These are phyloP conservation scores for Cryptosporidium bovis DNA, from an alignment of 169 alveolate genomes.

Conservation along the genomic window DNA sequence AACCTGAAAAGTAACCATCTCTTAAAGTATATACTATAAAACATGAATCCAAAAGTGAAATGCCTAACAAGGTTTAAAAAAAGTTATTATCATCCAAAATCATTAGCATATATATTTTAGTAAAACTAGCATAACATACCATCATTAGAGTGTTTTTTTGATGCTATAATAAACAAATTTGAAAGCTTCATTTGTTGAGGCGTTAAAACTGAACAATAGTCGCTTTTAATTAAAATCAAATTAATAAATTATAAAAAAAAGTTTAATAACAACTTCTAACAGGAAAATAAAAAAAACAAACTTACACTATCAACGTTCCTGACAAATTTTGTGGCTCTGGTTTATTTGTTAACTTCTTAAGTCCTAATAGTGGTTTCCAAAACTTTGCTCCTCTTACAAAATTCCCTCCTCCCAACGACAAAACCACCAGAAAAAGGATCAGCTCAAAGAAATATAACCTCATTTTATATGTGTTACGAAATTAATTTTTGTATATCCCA, in stretches of 20 bases:
- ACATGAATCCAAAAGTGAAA: conserved; percentile 58
- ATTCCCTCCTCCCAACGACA: neutral
- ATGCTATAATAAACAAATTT: conserved; percentile 36
- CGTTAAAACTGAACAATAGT: conserved; percentile 59
- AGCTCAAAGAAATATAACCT: neutral
- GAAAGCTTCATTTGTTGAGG: conserved; percentile 43
- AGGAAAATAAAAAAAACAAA: neutral
- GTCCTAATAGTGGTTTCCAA: conserved; percentile 39
- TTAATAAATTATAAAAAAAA: neutral
- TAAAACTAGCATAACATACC: conserved; percentile 19
- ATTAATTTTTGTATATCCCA: neutral
- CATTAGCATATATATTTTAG: neutral
- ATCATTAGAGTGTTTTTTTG: conserved; percentile 20
- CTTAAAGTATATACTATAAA: conserved; percentile 38
- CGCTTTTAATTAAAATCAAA: conserved; percentile 3
- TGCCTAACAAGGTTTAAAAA: conserved; percentile 1
- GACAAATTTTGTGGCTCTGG: neutral
- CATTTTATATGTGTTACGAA: neutral
- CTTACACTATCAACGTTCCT: conserved; percentile 59
- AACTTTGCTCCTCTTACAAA: conserved; percentile 26
- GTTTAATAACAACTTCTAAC: neutral
- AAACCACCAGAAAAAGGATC: conserved; percentile 1
- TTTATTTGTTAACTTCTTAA: neutral
- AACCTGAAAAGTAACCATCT: conserved; percentile 72
- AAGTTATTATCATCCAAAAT: neutral